Conservation (phyloP, 306 rosid genomes). For the Arachis stenosperma region DNA sequence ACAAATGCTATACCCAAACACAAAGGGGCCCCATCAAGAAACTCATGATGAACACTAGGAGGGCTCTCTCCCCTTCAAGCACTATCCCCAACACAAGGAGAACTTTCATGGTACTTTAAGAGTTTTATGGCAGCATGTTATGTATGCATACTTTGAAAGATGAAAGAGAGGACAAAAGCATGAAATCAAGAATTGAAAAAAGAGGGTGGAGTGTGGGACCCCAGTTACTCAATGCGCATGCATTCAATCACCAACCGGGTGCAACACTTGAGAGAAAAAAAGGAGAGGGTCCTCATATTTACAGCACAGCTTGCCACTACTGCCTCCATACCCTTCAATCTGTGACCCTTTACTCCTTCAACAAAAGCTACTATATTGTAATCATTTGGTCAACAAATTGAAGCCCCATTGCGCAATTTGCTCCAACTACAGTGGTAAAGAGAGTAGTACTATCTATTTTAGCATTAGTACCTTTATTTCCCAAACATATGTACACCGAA, state of each 20-base stretch:
- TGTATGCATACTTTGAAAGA: slow-evolving; percentile 41
- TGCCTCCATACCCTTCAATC: slow-evolving; percentile 58
- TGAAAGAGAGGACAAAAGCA: slow-evolving; percentile 52
- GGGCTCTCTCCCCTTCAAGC: slow-evolving; percentile 28
- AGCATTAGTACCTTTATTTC: slow-evolving; percentile 56
- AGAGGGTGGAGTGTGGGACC: slow-evolving; percentile 59
- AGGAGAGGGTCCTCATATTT: slow-evolving; percentile 42
- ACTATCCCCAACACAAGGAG: slow-evolving; percentile 31
- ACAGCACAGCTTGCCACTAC: slow-evolving; percentile 62
- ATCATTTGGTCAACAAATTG: slow-evolving; percentile 66
- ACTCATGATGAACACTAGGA: slow-evolving; percentile 46
- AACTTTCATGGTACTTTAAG: slow-evolving; percentile 52
- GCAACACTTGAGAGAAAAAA: slow-evolving; percentile 52
- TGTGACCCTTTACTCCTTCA: slow-evolving; percentile 50
- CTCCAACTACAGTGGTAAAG: slow-evolving; percentile 41
- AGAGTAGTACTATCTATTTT: slow-evolving; percentile 46
- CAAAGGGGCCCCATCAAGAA: slow-evolving; percentile 42
- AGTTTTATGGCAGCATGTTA: slow-evolving; percentile 45
- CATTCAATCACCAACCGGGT: slow-evolving; percentile 56
- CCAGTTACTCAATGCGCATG: slow-evolving; percentile 63
- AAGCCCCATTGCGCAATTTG: slow-evolving; percentile 31
- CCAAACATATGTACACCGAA: slow-evolving; percentile 48
- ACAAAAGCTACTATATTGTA: slow-evolving; percentile 57
- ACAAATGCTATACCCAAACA: slow-evolving; percentile 36
- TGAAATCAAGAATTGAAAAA: slow-evolving; percentile 40